A percentile compares a stretch with the other conserved stretches of the same genome.
phyloP scores from a whole-genome alignment of 371 early-diverging fungal species.

The Mortierella sp. region DNA sequence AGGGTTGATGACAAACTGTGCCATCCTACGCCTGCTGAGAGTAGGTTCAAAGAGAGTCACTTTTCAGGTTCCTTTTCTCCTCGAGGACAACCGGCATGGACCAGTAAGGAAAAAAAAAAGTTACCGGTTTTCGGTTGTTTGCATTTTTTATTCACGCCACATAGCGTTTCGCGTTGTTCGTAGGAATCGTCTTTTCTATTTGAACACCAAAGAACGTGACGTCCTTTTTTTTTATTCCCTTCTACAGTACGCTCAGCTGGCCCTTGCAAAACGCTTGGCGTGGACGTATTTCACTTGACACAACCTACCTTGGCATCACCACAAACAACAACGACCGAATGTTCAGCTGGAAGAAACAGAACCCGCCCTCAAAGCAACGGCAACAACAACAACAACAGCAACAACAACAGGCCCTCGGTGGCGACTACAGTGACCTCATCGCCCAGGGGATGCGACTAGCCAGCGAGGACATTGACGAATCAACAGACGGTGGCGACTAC shows the following conservation, averaged over 20 bases:
- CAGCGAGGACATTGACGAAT: constrained; percentile 40
- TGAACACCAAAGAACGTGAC: neutral
- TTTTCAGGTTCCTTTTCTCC: neutral
- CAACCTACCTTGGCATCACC: neutral
- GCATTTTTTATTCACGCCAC: neutral
- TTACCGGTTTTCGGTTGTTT: neutral
- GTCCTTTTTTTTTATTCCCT: neutral
- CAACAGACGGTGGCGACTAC: constrained; percentile 26
- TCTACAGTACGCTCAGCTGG: neutral
- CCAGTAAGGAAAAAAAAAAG: neutral
- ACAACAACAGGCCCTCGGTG: constrained; percentile 8
- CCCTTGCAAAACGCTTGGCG: neutral
- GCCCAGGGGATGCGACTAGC: constrained; percentile 48
- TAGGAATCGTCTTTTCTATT: neutral
- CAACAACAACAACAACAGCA: constrained; percentile 36
- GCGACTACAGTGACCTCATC: constrained; percentile 46
- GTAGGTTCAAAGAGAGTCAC: neutral
- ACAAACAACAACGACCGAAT: constrained; percentile 3
- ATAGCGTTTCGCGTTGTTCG: neutral
- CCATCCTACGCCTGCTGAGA: neutral
- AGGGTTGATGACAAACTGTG: constrained; percentile 11
- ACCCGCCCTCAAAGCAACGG: constrained; percentile 44
- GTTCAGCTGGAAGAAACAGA: constrained; percentile 58
- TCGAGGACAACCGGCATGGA: neutral
- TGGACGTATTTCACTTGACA: neutral